Evolutionary conservation across 345 rosid species (phyloP), one percentile per base, ranked within the genome.

Genomic region (Dimocarpus longan): DNA sequence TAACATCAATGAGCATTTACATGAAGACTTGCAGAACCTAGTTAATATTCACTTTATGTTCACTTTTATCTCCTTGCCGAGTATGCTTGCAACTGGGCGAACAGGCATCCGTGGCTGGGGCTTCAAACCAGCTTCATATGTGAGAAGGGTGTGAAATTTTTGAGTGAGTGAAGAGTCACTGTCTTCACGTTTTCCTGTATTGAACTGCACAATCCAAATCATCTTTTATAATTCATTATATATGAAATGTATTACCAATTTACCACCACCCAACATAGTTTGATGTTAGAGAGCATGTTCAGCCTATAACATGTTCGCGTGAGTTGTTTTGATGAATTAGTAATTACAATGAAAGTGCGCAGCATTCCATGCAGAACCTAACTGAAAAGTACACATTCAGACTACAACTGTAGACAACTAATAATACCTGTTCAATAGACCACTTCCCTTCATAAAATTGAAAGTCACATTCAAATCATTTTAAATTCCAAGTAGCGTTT

Each of bases 381-480:
- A 32, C 37, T 32, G 37, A 32, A 32, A 32, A 32, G 37, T 2
- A 32, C 37, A 32, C 2, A 32, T 32, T 32, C 37, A 32, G 37
- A 32, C 37, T 32, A 32, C 37, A 32, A 32, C 37, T 32, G 37
- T 32, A 32, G 37, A 32, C 37, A n/a, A n/a, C n/a, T n/a, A n/a
- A n/a, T n/a, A n/a, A n/a, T n/a, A n/a, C n/a, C n/a, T n/a, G n/a
- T n/a, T n/a, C n/a, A n/a, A n/a, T n/a, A n/a, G n/a, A n/a, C n/a
- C n/a, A n/a, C n/a, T n/a, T n/a, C n/a, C 98, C 99, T 90, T 93
- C 88, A 75, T 89, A 93, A n/a, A 88, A 71, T 39, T 91, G 92
- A 73, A 95, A 95, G 84, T 93, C 99, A 12, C 99, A 98, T 82
- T 95, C 97, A 13, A 87, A n/a, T 85, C 99, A 95, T 93, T 80